Base-by-base conservation (phyloP, 495 filamentous ascomycete species). In the Penicillium verhagenii region DNA sequence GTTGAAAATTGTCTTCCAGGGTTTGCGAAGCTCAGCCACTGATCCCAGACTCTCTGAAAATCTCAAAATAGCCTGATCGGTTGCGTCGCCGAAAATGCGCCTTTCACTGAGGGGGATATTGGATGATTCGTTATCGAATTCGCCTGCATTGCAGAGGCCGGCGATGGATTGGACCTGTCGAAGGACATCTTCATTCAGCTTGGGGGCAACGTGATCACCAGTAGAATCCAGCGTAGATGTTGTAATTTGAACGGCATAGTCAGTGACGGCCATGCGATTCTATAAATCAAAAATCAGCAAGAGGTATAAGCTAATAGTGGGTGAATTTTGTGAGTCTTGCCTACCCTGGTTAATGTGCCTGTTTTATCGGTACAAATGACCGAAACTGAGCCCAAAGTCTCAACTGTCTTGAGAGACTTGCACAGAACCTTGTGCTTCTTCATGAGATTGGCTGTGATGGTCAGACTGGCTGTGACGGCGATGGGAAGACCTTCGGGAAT, bases 301-400 rank as follows among this genome's bases (percentile, higher is more conserved):
- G 16, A 23, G 11, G 4, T 20, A 20, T 19, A 23, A 21, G 5
- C 7, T 23, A 9, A 45, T 14, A 23, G 16, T 21, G n/a, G n/a
- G n/a, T n/a, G n/a, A n/a, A n/a, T n/a, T n/a, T n/a, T n/a, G n/a
- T n/a, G n/a, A n/a, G n/a, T n/a, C n/a, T 23, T 6, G 19, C 47
- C 13, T 60, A 80, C 79, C 69, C 79, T 73, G 1, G 86, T 88
- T 38, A 88, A 68, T 0, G 85, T 88, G 14, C 86, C 86, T 0
- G 85, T 88, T 68, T 87, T 89, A 60, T 88, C 85, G 3, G 80
- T 86, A 64, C 85, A 88, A 38, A 88, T 85, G 16, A 86, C 80
- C 1, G 77, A 81, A 3, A 89, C 86, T 7, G 82, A 75, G 3
- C 86, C 86, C 1, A 89, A 73, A 0, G 86, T 88, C 70, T 90